These are phyloP conservation scores for Colletotrichum noveboracense DNA, from an alignment of 2,329 filamentous ascomycete species.

Conservation along the genomic window DNA sequence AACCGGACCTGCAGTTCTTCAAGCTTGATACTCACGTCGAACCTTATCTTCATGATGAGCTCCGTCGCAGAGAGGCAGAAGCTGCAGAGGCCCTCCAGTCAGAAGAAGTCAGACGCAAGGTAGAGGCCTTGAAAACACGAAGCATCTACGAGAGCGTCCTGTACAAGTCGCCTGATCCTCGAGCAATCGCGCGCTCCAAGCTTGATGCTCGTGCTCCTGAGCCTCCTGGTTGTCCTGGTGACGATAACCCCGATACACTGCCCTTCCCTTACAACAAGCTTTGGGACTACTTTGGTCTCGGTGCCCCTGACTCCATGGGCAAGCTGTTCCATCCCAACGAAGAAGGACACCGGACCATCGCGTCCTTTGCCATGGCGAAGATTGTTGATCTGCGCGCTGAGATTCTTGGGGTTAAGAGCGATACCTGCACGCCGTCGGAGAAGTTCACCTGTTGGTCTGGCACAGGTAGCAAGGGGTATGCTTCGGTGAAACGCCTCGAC, in stretches of 20 bases:
- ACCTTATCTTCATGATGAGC: background rate
- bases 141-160: background rate
- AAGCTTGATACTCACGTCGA: background rate
- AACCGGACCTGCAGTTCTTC: background rate
- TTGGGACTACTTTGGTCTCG: background rate
- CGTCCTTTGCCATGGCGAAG: background rate
- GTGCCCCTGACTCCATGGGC: background rate
- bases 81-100: background rate
- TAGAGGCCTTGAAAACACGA: background rate
- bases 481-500: background rate
- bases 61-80: background rate
- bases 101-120: background rate
- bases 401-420: background rate
- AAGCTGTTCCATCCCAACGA: background rate
- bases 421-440: background rate
- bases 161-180: background rate
- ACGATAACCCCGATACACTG: background rate
- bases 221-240: background rate
- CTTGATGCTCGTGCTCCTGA: background rate
- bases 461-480: background rate
- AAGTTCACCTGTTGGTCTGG: background rate
- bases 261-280: background rate
- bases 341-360: background rate
- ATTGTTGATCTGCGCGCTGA: background rate
- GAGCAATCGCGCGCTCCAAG: background rate